Conservation (phyloP, 1,139 yeast species). For the Hemisphaericaspora xylanilytica region DNA sequence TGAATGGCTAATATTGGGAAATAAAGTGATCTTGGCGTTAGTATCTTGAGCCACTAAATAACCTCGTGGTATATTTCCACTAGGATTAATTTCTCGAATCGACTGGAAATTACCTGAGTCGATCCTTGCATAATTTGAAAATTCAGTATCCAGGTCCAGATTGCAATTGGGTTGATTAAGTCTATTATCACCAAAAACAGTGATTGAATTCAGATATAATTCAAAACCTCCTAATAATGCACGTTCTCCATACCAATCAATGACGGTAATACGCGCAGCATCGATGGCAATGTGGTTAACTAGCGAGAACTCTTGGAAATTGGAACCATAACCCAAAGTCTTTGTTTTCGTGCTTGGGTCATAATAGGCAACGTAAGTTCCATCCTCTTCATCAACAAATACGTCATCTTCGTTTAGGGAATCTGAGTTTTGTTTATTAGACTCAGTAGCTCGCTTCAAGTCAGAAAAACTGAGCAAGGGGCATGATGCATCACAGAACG, state of each 20-base stretch:
- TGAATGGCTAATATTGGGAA: constrained; percentile 68
- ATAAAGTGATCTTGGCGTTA: constrained; percentile 52
- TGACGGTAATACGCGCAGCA: constrained; percentile 61
- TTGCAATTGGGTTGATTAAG: constrained; percentile 67
- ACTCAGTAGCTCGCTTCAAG: constrained; percentile 23
- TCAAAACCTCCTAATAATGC: constrained; percentile 76
- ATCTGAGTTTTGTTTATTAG: constrained; percentile 20
- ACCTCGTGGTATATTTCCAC: constrained; percentile 14
- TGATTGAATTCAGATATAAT: constrained; percentile 61
- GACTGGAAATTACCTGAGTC: constrained; percentile 35
- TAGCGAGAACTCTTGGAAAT: constrained; percentile 79
- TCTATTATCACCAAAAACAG: constrained; percentile 68
- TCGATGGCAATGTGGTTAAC: constrained; percentile 66
- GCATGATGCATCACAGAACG: constrained; percentile 84
- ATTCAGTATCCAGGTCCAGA: constrained; percentile 25
- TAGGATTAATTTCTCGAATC: constrained; percentile 20
- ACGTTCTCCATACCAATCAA: constrained; percentile 65
- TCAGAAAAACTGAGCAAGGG: constrained; percentile 49
- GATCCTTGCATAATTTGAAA: constrained; percentile 32
- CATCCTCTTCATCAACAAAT: constrained; percentile 33
- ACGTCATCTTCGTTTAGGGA: constrained; percentile 24
- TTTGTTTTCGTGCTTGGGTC: constrained; percentile 42
- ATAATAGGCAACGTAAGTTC: constrained; percentile 37
- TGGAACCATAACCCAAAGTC: constrained; percentile 46
- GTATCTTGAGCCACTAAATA: constrained; percentile 32